A percentile compares a stretch with the other conserved stretches of the same genome.
phyloP scores from a whole-genome alignment of 768 basidiomycete species.

The Mycena capillaripes region DNA sequence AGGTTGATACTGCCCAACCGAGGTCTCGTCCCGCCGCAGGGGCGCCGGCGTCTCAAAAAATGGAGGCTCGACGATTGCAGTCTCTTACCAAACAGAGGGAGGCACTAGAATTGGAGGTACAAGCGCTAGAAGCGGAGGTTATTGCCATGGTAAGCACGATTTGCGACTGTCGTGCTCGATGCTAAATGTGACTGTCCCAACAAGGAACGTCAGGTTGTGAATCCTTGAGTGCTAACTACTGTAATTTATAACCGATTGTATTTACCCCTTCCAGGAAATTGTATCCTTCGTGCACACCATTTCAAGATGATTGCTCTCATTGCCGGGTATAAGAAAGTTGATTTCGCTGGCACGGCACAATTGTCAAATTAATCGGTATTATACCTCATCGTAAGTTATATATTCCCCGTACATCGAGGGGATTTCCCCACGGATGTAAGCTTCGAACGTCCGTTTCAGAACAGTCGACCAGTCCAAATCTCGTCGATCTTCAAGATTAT shows the following conservation, averaged over 20 bases:
- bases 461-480: constrained; percentile 95
- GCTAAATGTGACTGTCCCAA: neutral
- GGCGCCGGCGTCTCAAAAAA: constrained; percentile 70
- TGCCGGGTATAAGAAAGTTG: neutral
- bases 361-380: neutral
- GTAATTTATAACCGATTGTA: neutral
- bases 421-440: constrained; percentile 89
- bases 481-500: constrained; percentile 65
- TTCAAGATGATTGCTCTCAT: too few species aligned
- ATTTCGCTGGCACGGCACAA: neutral
- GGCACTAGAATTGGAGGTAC: constrained; percentile 74
- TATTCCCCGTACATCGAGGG: constrained; percentile 97
- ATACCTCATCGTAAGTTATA: constrained; percentile 68
- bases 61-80: constrained; percentile 76
- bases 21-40: constrained; percentile 59
- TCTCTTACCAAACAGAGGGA: constrained; percentile 76
- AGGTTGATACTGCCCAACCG: constrained; percentile 72
- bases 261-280: neutral
- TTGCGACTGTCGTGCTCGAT: too few species aligned
- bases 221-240: neutral
- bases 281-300: neutral
- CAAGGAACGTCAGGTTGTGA: constrained; percentile 5
- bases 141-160: constrained; percentile 61
- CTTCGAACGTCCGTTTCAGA: constrained; percentile 95
- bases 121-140: constrained; percentile 73